Base-by-base conservation (phyloP, 257 asterid genomes). In the Osmanthus fragrans region DNA sequence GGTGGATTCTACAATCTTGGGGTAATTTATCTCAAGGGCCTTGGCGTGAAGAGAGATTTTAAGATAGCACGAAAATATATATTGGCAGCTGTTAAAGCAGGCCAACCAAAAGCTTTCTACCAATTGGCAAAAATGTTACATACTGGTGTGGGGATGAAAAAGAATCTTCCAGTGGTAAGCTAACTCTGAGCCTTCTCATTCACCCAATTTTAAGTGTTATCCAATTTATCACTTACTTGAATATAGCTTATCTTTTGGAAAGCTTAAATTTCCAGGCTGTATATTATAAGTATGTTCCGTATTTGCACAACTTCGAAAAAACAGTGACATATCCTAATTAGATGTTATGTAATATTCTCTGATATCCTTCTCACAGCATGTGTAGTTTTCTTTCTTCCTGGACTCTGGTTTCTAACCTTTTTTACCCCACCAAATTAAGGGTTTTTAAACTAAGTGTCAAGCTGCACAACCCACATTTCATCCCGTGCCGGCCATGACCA, bases 61-160 rank as follows among this genome's bases (percentile, higher is more conserved):
- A 89, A 87, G 86, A 47, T 77, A 73, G 98, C 98, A 18, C 81
- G 88, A 63, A 90, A 88, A 82, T 85, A 86, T 86, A 87, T 96
- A 75, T 87, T 90, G 15, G 70, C 70, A 73, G 99, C 99, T 75
- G 90, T 89, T 76, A 91, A 92, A 88, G 85, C 83, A 72, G 97
- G 98, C 80, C 99, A 96, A 82, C 97, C 99, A 72, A 96, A 96
- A 88, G 96, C 99, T 30, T 92, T 88, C 81, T 96, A 96, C 87
- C 99, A 96, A 80, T 84, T 96, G 81, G 99, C 98, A 42, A 96
- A 93, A 88, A 96, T 93, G 99, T 92, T 96, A 82, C 97, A 96
- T 47, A 90, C 92, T 51, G 99, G 99, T 69, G 88, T 93, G 74
- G 98, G 96, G 72, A 96, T 92, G 70, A 90, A 89, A 88, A 93